Conservation (phyloP, 495 filamentous ascomycete species). For the Hypoxylon trugodes region DNA sequence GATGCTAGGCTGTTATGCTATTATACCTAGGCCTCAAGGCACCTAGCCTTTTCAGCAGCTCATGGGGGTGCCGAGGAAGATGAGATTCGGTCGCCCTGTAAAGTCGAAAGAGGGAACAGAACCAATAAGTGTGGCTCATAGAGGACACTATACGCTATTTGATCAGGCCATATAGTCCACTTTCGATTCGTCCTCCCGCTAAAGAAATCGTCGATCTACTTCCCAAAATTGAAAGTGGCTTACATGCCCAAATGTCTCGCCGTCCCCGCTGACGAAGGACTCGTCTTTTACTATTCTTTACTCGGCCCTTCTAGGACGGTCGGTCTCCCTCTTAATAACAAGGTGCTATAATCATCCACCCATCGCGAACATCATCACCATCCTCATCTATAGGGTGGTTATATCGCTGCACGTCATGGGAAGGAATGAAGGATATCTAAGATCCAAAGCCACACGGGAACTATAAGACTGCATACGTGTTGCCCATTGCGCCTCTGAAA, state of each 20-base stretch:
- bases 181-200: not conserved
- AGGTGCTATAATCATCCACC: not conserved
- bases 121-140: slow-evolving; percentile 26
- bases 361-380: not conserved
- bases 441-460: slow-evolving; percentile 19
- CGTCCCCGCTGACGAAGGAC: slow-evolving; percentile 19
- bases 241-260: slow-evolving; percentile 37
- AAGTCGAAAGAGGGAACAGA: slow-evolving; percentile 11
- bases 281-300: slow-evolving; percentile 1
- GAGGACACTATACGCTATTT: slow-evolving; percentile 12
- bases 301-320: slow-evolving; percentile 22
- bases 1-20: not conserved
- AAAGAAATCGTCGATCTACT: slow-evolving; percentile 31
- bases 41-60: slow-evolving; percentile 18
- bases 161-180: not conserved
- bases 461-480: slow-evolving; percentile 13
- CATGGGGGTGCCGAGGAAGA: slow-evolving; percentile 11
- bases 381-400: not conserved
- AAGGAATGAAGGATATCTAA: not conserved
- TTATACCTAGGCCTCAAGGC: not conserved
- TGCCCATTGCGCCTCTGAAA: slow-evolving; percentile 5
- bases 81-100: slow-evolving; percentile 1
- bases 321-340: not conserved
- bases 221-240: slow-evolving; percentile 32
- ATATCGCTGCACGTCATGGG: slow-evolving; percentile 19